A percentile compares a stretch with the other conserved stretches of the same genome.
Evolutionary conservation across 768 basidiomycete species (phyloP).

Genomic region (Boletus insuetus): DNA sequence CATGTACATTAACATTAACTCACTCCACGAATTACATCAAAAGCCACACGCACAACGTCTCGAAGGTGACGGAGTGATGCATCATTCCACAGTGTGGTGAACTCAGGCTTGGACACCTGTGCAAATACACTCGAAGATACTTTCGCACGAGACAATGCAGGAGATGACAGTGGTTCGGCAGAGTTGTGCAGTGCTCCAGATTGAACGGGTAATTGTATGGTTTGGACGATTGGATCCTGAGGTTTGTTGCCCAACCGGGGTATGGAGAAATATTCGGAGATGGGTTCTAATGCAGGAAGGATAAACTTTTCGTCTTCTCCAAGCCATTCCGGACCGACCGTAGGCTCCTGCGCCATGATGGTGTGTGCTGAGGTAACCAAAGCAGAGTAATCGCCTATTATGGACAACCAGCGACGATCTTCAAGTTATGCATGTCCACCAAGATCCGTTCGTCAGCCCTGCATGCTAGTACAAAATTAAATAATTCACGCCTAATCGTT

Average conservation of each 20-base stretch:
- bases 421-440: no score
- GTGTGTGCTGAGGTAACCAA: not conserved
- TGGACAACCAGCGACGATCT: not conserved
- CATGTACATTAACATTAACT: slow-evolving; percentile 6
- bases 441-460: no score
- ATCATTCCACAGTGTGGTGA: slow-evolving; percentile 21
- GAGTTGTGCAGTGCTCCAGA: not conserved
- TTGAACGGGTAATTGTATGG: slow-evolving; percentile 33
- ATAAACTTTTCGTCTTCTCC: slow-evolving; percentile 16
- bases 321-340: slow-evolving; percentile 8
- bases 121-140: not conserved
- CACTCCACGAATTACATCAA: not conserved
- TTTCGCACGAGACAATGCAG: not conserved
- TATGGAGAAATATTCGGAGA: slow-evolving; percentile 55
- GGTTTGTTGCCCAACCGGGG: slow-evolving; percentile 66
- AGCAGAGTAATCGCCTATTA: not conserved
- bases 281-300: slow-evolving; percentile 34
- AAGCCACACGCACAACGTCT: slow-evolving; percentile 13
- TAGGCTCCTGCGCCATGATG: slow-evolving; percentile 1
- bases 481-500: no score
- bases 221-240: slow-evolving; percentile 75
- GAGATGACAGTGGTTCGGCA: not conserved
- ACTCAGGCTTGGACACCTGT: not conserved
- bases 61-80: slow-evolving; percentile 1
- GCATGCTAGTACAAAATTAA: no score